Conservation (phyloP, 2,329 filamentous ascomycete genomes). For the Coniochaeta sp. region DNA sequence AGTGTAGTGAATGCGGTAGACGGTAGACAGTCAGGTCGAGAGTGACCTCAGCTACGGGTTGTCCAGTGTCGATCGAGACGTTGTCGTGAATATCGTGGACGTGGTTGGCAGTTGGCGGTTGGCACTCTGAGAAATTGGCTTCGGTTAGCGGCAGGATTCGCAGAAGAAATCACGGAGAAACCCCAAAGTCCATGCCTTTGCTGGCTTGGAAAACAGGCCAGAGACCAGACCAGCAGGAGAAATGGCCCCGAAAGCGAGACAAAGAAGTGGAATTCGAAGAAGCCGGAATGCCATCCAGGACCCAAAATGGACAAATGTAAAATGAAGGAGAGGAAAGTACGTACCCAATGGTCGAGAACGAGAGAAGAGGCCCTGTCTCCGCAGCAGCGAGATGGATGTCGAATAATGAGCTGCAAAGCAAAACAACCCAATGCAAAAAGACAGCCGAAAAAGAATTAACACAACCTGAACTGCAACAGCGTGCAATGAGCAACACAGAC, state of each 20-base stretch:
- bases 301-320: background rate
- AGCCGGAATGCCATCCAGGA: slow-evolving; percentile 1
- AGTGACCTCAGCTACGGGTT: no score
- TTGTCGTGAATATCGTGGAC: no score
- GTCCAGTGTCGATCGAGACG: no score
- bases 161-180: background rate
- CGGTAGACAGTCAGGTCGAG: background rate
- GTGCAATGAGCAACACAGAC: background rate
- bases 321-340: background rate
- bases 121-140: slow-evolving; percentile 2
- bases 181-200: slow-evolving; percentile 1
- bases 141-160: background rate
- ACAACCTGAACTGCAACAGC: background rate
- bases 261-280: background rate
- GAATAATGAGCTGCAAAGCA: background rate
- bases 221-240: background rate
- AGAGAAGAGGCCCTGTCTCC: background rate
- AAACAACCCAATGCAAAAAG: slow-evolving; percentile 2
- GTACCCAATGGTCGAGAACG: background rate
- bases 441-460: background rate
- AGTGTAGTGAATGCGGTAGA: background rate
- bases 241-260: background rate
- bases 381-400: no score
- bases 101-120: no score
- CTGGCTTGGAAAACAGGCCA: background rate